These are phyloP conservation scores for Schizochytrium sp. DNA, from an alignment of 108 stramenopile genomes.

Conservation along the genomic window DNA sequence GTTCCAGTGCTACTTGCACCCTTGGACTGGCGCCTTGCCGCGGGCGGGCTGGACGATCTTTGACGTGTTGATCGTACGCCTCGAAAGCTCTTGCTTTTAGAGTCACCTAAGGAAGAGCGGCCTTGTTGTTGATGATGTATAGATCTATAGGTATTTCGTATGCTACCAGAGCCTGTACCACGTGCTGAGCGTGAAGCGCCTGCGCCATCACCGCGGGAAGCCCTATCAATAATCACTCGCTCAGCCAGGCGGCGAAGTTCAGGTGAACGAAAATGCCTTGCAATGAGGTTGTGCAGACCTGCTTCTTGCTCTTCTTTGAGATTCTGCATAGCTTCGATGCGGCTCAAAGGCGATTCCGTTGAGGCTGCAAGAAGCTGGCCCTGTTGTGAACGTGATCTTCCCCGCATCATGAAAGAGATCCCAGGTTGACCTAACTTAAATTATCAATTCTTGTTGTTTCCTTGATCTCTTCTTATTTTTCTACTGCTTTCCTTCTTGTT, in stretches of 20 bases:
- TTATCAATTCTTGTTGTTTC: no score
- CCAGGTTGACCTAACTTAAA: no score
- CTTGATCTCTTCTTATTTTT: no score
- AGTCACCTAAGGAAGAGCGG: not conserved
- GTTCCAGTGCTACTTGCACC: no score
- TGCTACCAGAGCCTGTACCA: no score
- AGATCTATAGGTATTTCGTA: no score
- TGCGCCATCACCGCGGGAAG: not conserved
- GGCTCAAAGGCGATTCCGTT: no score
- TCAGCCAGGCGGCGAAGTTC: conserved; percentile 41
- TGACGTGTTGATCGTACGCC: not conserved
- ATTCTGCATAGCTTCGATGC: not conserved
- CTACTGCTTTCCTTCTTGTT: no score
- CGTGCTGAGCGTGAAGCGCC: no score
- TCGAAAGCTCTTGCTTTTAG: not conserved
- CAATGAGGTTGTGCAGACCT: conserved; percentile 37
- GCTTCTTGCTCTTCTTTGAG: conserved; percentile 8
- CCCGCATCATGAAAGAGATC: no score
- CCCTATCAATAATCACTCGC: conserved; percentile 42
- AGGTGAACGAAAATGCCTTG: conserved; percentile 39
- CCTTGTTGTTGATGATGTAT: not conserved
- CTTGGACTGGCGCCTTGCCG: not conserved
- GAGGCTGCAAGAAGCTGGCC: no score
- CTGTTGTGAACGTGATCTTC: no score
- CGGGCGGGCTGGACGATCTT: not conserved